A percentile compares a stretch with the other conserved stretches of the same genome.
Conservation (phyloP, 169 alveolate genomes). For the Cryptosporidium meleagridis region DNA sequence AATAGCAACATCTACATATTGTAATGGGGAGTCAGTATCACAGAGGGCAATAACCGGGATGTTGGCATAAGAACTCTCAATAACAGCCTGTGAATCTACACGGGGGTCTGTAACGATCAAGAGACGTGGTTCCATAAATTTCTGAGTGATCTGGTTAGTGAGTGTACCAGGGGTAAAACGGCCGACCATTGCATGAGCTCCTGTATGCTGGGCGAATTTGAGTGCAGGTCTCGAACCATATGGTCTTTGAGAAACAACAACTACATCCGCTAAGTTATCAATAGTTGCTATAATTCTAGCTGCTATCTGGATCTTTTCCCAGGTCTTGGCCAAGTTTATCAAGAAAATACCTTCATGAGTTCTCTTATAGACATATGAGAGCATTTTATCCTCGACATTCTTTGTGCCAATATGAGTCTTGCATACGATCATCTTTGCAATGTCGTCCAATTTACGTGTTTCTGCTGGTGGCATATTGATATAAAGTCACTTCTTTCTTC, state of each 20-base stretch:
- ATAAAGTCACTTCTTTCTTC: constrained; percentile 10
- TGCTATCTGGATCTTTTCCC: constrained; percentile 98
- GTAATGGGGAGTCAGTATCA: constrained; percentile 97
- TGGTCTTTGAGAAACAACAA: constrained; percentile 96
- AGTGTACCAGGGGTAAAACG: constrained; percentile 99
- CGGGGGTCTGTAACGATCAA: constrained; percentile 99
- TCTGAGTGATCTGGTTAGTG: constrained; percentile 97
- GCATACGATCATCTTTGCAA: constrained; percentile 75
- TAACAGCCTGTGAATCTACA: constrained; percentile 96
- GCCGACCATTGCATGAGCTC: constrained; percentile 96
- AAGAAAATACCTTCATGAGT: constrained; percentile 96
- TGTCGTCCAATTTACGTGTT: constrained; percentile 73
- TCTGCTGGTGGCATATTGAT: constrained; percentile 73
- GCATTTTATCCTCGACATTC: constrained; percentile 96
- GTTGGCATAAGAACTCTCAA: constrained; percentile 96
- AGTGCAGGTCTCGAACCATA: constrained; percentile 98
- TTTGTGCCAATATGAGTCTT: constrained; percentile 97
- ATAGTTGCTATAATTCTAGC: constrained; percentile 99
- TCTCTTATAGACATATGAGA: constrained; percentile 95
- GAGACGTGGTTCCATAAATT: constrained; percentile 98
- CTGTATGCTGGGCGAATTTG: constrained; percentile 97
- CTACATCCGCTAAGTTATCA: constrained; percentile 96
- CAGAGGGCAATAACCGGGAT: constrained; percentile 98
- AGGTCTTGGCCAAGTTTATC: constrained; percentile 96
- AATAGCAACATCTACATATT: constrained; percentile 97